phyloP scores from a whole-genome alignment of 2,329 filamentous ascomycete genomes.

The Septoria linicola region DNA sequence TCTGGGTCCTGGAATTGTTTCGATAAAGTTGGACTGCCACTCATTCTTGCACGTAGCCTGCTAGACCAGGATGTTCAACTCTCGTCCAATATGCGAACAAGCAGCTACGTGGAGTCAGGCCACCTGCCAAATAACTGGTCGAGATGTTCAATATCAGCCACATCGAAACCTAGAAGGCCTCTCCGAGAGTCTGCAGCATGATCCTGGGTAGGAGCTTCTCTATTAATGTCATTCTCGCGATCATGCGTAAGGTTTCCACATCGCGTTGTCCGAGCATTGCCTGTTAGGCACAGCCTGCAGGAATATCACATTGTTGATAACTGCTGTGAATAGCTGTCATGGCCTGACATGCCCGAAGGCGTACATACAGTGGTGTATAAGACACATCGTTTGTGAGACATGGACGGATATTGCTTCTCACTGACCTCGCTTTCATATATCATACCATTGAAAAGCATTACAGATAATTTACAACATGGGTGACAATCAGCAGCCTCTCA shows the following conservation, averaged over 20 bases:
- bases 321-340: not conserved
- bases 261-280: not conserved
- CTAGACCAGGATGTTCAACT: no score
- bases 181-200: not conserved
- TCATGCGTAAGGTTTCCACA: not conserved
- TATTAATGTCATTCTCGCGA: not conserved
- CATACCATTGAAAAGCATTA: no score
- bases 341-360: not conserved
- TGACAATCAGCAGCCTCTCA: not conserved
- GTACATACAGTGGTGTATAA: no score
- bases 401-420: no score
- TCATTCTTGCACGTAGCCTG: no score
- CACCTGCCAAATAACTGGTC: not conserved
- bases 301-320: not conserved
- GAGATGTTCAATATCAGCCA: not conserved
- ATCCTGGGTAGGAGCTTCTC: not conserved
- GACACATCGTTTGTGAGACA: no score
- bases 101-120: not conserved
- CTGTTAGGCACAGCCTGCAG: not conserved
- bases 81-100: no score
- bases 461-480: not conserved
- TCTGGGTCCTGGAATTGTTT: no score
- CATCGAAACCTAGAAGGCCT: not conserved
- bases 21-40: no score
- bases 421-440: no score